Base-by-base conservation (phyloP, 1,284 basidiomycete genomes). In the Ustilago shanxiensis region DNA sequence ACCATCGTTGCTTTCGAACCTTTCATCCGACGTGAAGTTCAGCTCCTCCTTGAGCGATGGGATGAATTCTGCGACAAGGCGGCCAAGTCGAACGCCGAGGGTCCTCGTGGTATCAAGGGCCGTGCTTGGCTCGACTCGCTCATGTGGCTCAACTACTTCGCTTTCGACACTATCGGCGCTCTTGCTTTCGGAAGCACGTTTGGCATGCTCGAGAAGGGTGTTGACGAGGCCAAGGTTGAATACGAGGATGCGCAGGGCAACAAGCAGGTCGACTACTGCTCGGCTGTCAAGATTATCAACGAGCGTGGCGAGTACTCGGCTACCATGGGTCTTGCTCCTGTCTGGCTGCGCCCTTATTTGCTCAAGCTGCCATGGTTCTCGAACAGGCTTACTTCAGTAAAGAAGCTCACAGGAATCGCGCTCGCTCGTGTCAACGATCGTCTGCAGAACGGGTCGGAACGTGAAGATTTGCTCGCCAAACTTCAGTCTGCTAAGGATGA, bases 301-400 rank as follows among this genome's bases (percentile, higher is more conserved):
- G 92, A 92, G 67, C 92, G 95, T 24, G 95, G 95, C 62, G 94
- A 95, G 84, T 95, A 89, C 86, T 92, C 92, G 2, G 93, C 93
- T 52, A 91, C 93, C 0, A 91, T 95, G 88, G 95, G 94, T 41
- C 90, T 91, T 13, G 88, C 95, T 20, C 93, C 94, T 0, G 88
- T 90, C 0, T 90, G 89, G 88, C 63, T 81, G 24, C 74, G 82
- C 2, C 79, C 77, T 13, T 79, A 74, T 49, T 56, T 76, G 53
- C 24, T 79, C 58, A 79, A 73, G 52, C 66, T 80, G 44, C 79
- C 80, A n/a, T 94, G 93, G 93, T 95, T 91, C 87, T 87, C 89
- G 33, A 89, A 89, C 63, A 92, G 94, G 24, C 87, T 89, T 50
- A 87, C 89, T 72, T 91, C 92, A 24, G 93, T 94, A 35, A 87